Evolutionary conservation across 257 asterid species (phyloP), one percentile per base, ranked within the genome.

Genomic region (Solanum bukasovii): DNA sequence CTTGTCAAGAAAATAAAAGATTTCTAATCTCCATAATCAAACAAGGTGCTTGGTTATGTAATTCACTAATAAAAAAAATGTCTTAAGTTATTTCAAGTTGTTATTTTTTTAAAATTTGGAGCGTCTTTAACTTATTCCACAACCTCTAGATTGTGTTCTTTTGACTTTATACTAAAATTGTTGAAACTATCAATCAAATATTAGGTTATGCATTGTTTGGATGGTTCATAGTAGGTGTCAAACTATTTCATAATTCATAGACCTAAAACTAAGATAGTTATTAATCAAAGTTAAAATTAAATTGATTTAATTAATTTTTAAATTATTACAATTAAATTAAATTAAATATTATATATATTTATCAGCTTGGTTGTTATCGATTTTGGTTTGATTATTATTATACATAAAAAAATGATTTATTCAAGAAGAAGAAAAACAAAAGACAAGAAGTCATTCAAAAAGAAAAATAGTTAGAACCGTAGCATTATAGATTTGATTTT

Each of bases 401-500:
- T 20, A 59, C 12, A 59, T 20, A 59, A 59, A 59, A 46, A 49
- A 49, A 14, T 16, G 18, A 14, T 14, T 14, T 49, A 49, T 49
- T 49, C 61, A 49, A 13, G 8, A 49, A 49, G 61, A 49, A 16
- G 8, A 14, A 16, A 49, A 49, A 49, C 20, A 49, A 49, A 49
- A 13, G 21, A 49, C 21, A 49, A 5, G 0, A 14, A 14, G 7
- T 14, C 23, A 49, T 16, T 49, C 21, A 49, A 49, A 49, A 49
- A 42, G 56, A 49, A 13, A 49, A 49, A 13, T 14, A 5, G 21
- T 14, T 14, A 49, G 87, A 46, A 46, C 1, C 2, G 16, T 46
- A 46, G 38, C 46, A 88, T 93, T 29, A 93, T 90, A 59, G 82
- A 59, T 20, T 59, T 59, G 12, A 59, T 20, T 20, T 20, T 59